A percentile compares a stretch with the other conserved stretches of the same genome.
Evolutionary conservation across 1,284 basidiomycete species (phyloP).

Genomic region (Pseudozyma thailandica): DNA sequence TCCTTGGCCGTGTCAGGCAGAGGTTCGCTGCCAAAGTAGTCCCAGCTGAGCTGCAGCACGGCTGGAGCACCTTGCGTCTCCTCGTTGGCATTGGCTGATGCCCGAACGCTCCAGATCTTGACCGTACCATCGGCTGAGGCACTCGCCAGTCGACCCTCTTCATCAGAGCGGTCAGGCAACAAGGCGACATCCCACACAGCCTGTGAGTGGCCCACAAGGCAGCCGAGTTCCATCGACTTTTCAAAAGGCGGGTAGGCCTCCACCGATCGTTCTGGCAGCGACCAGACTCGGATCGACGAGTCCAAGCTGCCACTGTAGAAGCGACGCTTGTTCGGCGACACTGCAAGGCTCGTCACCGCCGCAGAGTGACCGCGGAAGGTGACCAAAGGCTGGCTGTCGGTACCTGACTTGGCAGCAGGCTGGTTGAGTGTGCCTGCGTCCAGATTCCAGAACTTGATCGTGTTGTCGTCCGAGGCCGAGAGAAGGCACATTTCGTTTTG

Average conservation of each 20-base stretch:
- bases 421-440: slow-evolving; percentile 47
- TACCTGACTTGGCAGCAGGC: slow-evolving; percentile 30
- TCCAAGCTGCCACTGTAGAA: slow-evolving; percentile 93
- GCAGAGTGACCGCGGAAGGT: slow-evolving; percentile 93
- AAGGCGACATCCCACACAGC: slow-evolving; percentile 91
- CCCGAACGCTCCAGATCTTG: slow-evolving; percentile 79
- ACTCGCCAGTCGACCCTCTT: slow-evolving; percentile 77
- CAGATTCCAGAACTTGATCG: slow-evolving; percentile 93
- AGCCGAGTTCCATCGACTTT: slow-evolving; percentile 78
- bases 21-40: slow-evolving; percentile 73
- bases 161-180: slow-evolving; percentile 63
- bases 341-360: slow-evolving; percentile 87
- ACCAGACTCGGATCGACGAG: slow-evolving; percentile 91
- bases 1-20: slow-evolving; percentile 58
- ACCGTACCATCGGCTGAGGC: slow-evolving; percentile 90
- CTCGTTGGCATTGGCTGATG: slow-evolving; percentile 4
- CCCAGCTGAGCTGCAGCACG: slow-evolving; percentile 75
- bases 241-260: slow-evolving; percentile 88
- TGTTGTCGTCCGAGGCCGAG: slow-evolving; percentile 92
- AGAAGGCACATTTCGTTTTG: slow-evolving; percentile 81
- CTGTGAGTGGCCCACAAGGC: slow-evolving; percentile 90
- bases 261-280: slow-evolving; percentile 69
- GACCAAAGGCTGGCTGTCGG: slow-evolving; percentile 71
- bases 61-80: slow-evolving; percentile 24
- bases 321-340: slow-evolving; percentile 79